phyloP scores from a whole-genome alignment of 257 asterid species.

The Agastache rugosa region DNA sequence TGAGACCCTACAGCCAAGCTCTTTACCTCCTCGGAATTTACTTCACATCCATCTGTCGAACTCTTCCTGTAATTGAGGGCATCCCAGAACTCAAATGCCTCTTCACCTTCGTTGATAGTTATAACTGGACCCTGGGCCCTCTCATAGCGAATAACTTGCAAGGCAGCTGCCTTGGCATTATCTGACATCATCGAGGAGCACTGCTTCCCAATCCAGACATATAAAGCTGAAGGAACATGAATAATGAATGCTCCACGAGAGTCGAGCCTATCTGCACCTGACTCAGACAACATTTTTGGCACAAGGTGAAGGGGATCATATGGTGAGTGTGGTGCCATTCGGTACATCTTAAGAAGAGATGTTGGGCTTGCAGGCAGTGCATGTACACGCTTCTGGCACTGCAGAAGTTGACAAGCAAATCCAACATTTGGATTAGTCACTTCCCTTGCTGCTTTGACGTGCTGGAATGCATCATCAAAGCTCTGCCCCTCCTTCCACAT shows the following conservation, averaged over 20 bases:
- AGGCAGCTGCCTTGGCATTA: constrained; percentile 73
- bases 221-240: constrained; percentile 76
- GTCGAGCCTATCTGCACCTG: constrained; percentile 59
- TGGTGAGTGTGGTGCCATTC: constrained; percentile 93
- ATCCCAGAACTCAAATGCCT: constrained; percentile 78
- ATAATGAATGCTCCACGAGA: constrained; percentile 92
- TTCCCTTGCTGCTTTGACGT: constrained; percentile 85
- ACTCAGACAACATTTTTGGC: constrained; percentile 57
- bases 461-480: constrained; percentile 89
- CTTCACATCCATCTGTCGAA: constrained; percentile 39
- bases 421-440: constrained; percentile 94
- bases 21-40: constrained; percentile 34
- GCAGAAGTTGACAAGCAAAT: constrained; percentile 78
- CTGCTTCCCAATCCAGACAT: constrained; percentile 78
- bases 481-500: constrained; percentile 90
- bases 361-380: constrained; percentile 89
- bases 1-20: constrained; percentile 27
- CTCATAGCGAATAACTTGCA: constrained; percentile 82
- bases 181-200: constrained; percentile 70
- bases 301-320: constrained; percentile 90
- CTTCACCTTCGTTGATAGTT: constrained; percentile 70
- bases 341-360: constrained; percentile 74
- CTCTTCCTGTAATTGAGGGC: constrained; percentile 59
- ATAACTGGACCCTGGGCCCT: constrained; percentile 68
- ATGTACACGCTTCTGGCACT: constrained; percentile 80